These are phyloP conservation scores for Usnea hakonensis DNA, from an alignment of 495 filamentous ascomycete genomes.

Conservation along the genomic window DNA sequence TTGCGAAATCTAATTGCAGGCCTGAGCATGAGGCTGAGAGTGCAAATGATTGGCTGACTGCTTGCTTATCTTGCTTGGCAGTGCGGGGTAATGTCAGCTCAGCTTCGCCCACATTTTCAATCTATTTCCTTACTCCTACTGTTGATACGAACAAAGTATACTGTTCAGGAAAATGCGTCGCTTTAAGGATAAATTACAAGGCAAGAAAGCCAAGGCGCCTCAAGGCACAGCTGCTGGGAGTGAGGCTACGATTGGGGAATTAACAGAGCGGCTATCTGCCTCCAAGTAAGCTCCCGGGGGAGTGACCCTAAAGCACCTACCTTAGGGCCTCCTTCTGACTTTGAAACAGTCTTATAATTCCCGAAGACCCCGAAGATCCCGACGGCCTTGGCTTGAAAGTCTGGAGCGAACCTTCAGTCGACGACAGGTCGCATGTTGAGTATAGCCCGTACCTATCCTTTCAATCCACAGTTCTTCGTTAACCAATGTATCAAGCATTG, in stretches of 20 bases:
- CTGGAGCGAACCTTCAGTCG: neutral
- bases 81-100: too few species aligned
- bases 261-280: neutral
- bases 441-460: neutral
- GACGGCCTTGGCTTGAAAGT: neutral
- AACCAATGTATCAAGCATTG: slow-evolving; percentile 14
- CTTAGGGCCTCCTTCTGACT: neutral
- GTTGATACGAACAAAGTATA: neutral
- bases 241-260: neutral
- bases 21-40: too few species aligned
- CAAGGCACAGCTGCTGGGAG: neutral
- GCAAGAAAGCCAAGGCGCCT: neutral
- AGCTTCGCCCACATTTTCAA: too few species aligned
- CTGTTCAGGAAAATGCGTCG: neutral
- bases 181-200: neutral
- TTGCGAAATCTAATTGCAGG: too few species aligned
- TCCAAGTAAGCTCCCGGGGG: neutral
- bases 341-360: neutral
- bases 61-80: too few species aligned
- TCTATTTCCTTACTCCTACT: neutral
- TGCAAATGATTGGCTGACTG: too few species aligned
- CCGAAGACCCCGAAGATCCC: neutral
- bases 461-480: neutral
- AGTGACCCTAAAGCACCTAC: neutral
- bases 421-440: neutral